Conservation (phyloP, 306 rosid genomes). For the Cucurbita pepo region DNA sequence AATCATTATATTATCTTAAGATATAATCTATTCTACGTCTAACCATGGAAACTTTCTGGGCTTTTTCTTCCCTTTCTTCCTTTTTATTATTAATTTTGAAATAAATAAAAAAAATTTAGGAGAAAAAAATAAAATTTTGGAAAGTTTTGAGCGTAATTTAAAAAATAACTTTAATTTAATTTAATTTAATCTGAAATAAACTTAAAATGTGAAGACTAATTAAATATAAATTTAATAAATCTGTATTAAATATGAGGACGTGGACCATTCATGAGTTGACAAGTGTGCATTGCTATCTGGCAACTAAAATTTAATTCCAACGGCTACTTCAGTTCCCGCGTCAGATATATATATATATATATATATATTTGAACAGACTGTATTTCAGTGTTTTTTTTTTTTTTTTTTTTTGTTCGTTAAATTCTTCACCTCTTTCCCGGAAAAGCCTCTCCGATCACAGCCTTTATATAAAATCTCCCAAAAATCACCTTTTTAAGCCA, state of each 20-base stretch:
- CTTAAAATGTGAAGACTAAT: too few relatives aligned
- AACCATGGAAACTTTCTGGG: too few relatives aligned
- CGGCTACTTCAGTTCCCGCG: conserved; percentile 5
- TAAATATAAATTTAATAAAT: neutral
- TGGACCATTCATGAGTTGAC: neutral
- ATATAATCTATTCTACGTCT: too few relatives aligned
- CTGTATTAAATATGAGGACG: neutral
- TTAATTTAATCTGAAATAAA: too few relatives aligned
- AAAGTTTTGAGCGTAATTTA: too few relatives aligned
- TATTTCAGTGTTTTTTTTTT: neutral
- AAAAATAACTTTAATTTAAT: too few relatives aligned
- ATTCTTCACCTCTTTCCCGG: neutral
- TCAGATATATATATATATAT: neutral
- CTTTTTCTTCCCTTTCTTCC: too few relatives aligned
- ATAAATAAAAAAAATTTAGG: too few relatives aligned
- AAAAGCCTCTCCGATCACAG: neutral
- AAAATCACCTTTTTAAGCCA: neutral
- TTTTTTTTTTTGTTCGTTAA: neutral
- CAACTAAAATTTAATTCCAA: neutral
- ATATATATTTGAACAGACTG: neutral
- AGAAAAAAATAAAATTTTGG: too few relatives aligned
- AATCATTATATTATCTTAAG: too few relatives aligned
- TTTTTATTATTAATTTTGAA: too few relatives aligned
- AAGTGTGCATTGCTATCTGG: neutral
- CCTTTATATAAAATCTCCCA: neutral